A percentile compares a stretch with the other conserved stretches of the same genome.
phyloP scores from a whole-genome alignment of 1,284 basidiomycete species.

The Leccinum pachyderme region DNA sequence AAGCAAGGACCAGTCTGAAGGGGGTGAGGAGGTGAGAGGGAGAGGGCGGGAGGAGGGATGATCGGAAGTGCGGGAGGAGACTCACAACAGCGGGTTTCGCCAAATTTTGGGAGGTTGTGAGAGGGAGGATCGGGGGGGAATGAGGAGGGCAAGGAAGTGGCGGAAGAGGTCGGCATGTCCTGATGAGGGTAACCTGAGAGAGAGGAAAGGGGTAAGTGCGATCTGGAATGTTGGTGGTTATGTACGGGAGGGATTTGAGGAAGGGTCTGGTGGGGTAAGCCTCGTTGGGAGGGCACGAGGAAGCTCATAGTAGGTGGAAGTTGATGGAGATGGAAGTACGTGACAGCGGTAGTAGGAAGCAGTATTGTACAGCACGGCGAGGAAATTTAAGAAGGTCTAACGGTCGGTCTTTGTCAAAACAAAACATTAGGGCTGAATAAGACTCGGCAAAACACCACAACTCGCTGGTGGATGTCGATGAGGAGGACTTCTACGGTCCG shows the following conservation, averaged over 20 bases:
- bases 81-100: constrained; percentile 75
- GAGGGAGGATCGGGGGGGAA: constrained; percentile 17
- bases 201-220: constrained; percentile 38
- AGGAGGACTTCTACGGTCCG: constrained; percentile 10
- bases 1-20: constrained; percentile 69
- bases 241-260: constrained; percentile 21
- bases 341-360: constrained; percentile 16
- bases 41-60: constrained; percentile 19
- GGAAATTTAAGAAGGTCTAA: background rate
- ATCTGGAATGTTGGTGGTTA: constrained; percentile 36
- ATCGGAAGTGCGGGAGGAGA: constrained; percentile 35
- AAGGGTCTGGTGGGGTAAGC: constrained; percentile 33
- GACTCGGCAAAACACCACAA: background rate
- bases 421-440: constrained; percentile 36
- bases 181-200: constrained; percentile 34
- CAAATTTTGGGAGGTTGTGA: constrained; percentile 50
- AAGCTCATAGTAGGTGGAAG: constrained; percentile 40
- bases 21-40: constrained; percentile 12
- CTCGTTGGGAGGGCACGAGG: constrained; percentile 39
- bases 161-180: constrained; percentile 22
- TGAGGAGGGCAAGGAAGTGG: constrained; percentile 19
- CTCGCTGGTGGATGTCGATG: background rate
- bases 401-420: constrained; percentile 7
- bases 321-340: constrained; percentile 20
- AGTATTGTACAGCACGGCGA: constrained; percentile 16